A percentile compares a stretch with the other conserved stretches of the same genome.
phyloP scores from a whole-genome alignment of 2,329 filamentous ascomycete genomes.

The Clarireedia monteithiana region DNA sequence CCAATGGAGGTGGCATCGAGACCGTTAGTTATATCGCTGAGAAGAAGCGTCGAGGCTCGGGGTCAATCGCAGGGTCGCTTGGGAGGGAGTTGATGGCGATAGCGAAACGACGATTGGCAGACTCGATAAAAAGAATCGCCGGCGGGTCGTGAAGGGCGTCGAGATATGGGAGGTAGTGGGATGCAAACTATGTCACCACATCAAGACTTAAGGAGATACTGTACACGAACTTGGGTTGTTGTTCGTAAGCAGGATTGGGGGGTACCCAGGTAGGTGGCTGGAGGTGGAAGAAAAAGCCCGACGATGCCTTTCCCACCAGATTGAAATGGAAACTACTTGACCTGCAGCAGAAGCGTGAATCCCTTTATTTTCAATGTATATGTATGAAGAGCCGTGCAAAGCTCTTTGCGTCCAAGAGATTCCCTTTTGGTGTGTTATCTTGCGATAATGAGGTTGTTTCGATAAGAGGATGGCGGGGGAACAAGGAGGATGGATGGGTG shows the following conservation, averaged over 20 bases:
- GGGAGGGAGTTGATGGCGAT: background rate
- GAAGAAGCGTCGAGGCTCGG: background rate
- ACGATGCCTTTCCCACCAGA: slow-evolving; percentile 12
- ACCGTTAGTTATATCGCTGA: slow-evolving; percentile 19
- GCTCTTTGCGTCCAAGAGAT: background rate
- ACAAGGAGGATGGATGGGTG: slow-evolving; percentile 7
- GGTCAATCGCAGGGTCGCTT: background rate
- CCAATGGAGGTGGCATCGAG: slow-evolving; percentile 37
- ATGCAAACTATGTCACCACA: slow-evolving; percentile 6
- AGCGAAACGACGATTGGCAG: background rate
- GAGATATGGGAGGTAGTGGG: background rate
- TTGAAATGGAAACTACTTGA: slow-evolving; percentile 10
- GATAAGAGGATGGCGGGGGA: slow-evolving; percentile 23
- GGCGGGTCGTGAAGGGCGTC: background rate
- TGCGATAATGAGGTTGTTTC: slow-evolving; percentile 13
- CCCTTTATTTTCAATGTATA: background rate
- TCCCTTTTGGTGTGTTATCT: background rate
- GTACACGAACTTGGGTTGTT: background rate
- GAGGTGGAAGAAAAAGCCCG: slow-evolving; percentile 11
- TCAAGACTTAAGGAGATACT: background rate
- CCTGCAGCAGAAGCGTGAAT: slow-evolving; percentile 13
- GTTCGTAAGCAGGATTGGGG: slow-evolving; percentile 3
- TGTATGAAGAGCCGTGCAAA: background rate
- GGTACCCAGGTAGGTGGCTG: slow-evolving; percentile 21
- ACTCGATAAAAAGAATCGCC: background rate